Evolutionary conservation across 139 green algal genomes (phyloP).

Genomic region (Bryopsis sp.): DNA sequence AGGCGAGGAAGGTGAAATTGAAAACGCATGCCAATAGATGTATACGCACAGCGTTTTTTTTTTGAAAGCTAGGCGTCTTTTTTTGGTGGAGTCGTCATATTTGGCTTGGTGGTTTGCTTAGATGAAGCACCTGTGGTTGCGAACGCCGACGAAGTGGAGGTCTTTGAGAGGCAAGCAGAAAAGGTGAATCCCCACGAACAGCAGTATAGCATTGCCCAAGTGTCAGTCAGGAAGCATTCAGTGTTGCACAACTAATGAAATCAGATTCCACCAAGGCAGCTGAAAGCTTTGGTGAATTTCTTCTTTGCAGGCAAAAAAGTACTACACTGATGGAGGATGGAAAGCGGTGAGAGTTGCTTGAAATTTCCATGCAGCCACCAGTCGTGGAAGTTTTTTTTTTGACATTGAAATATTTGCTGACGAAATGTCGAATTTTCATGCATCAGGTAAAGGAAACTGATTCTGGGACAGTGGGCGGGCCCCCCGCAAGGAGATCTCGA

Average conservation of each 20-base stretch:
- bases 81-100: too few species aligned
- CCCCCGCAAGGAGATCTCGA: not conserved
- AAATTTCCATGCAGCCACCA: too few species aligned
- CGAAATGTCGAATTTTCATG: too few species aligned
- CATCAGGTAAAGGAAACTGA: too few species aligned
- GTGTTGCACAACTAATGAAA: not conserved
- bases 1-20: too few species aligned
- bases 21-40: too few species aligned
- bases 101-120: too few species aligned
- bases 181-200: not conserved
- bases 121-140: slow-evolving; percentile 6
- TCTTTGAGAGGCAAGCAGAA: not conserved
- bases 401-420: too few species aligned
- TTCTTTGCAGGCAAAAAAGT: not conserved
- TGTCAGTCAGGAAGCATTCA: not conserved
- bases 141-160: not conserved
- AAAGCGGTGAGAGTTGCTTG: not conserved
- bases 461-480: too few species aligned
- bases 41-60: too few species aligned
- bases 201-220: not conserved
- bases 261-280: not conserved
- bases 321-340: not conserved
- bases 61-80: too few species aligned
- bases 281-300: not conserved
- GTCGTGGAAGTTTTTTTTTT: too few species aligned